phyloP scores from a whole-genome alignment of 2,329 filamentous ascomycete species.

The Zymoseptoria brevis region DNA sequence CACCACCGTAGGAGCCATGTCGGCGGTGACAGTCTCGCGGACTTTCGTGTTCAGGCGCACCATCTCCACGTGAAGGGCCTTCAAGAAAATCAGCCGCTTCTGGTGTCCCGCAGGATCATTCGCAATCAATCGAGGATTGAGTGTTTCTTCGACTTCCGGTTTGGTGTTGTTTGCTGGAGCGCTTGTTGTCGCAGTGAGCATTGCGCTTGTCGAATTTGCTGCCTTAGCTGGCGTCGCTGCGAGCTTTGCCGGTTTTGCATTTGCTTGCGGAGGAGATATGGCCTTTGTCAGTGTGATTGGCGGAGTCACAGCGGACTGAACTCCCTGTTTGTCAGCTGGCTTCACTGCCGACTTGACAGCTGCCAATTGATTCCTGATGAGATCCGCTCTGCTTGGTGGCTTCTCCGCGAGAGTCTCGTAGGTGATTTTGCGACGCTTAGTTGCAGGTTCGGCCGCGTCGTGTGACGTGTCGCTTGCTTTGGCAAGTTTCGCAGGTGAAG shows the following conservation, averaged over 20 bases:
- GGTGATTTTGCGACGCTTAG: constrained; percentile 26
- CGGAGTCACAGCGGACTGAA: background rate
- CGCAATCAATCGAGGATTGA: constrained; percentile 61
- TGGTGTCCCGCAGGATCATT: constrained; percentile 36
- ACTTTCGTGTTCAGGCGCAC: constrained; percentile 52
- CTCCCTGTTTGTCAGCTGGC: background rate
- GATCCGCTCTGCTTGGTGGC: constrained; percentile 24
- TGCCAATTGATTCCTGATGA: constrained; percentile 20
- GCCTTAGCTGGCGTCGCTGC: constrained; percentile 1
- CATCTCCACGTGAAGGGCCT: constrained; percentile 58
- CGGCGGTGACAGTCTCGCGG: constrained; percentile 7
- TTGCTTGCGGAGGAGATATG: constrained; percentile 17
- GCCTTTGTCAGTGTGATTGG: constrained; percentile 16
- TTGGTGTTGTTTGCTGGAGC: constrained; percentile 11
- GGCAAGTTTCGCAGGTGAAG: background rate
- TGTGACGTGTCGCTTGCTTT: background rate
- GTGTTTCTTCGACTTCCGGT: constrained; percentile 22
- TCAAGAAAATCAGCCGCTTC: constrained; percentile 38
- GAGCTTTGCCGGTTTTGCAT: background rate
- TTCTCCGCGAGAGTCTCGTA: constrained; percentile 24
- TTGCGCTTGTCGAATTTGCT: background rate
- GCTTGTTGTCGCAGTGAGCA: constrained; percentile 1
- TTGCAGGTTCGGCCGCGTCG: constrained; percentile 12
- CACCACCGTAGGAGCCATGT: constrained; percentile 44
- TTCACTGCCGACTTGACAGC: constrained; percentile 5